These are phyloP conservation scores for Stentor roeselii DNA, from an alignment of 73 alveolate genomes.

Conservation along the genomic window DNA sequence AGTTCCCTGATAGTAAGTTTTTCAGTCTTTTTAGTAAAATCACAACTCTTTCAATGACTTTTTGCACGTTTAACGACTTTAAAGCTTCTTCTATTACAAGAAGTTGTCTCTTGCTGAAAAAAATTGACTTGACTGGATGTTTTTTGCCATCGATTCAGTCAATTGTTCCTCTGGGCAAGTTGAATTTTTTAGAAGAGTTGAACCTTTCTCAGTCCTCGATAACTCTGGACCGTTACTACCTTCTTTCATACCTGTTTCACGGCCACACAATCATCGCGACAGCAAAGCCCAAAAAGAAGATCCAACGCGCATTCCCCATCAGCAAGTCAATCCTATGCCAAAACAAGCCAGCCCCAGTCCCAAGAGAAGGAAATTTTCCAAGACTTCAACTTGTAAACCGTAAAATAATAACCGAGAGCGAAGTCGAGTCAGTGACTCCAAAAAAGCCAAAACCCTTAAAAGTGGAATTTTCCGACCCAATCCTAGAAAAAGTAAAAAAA, in stretches of 20 bases:
- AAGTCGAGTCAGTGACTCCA: background rate
- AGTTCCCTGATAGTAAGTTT: background rate
- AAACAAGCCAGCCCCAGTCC: background rate
- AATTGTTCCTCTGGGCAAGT: background rate
- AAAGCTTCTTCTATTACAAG: background rate
- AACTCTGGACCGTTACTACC: background rate
- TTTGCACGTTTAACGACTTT: background rate
- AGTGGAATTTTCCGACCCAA: background rate
- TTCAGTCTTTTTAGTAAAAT: background rate
- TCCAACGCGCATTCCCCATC: background rate
- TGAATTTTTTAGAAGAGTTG: background rate
- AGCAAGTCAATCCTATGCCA: background rate
- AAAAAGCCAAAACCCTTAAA: background rate
- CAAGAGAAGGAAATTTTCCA: background rate
- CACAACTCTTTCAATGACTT: background rate
- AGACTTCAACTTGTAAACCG: background rate
- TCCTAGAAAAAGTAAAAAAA: slow-evolving; percentile 3
- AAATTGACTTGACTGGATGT: background rate
- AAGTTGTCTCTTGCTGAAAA: background rate
- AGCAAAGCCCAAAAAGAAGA: background rate
- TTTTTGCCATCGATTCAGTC: background rate
- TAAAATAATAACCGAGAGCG: slow-evolving; percentile 9
- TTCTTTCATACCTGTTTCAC: background rate
- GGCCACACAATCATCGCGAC: background rate
- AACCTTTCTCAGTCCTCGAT: background rate